Percentiles rank a stretch among this genome's conserved stretches.
These are phyloP conservation scores for Bauhinia variegata DNA, from an alignment of 306 rosid species.

Conservation along the genomic window DNA sequence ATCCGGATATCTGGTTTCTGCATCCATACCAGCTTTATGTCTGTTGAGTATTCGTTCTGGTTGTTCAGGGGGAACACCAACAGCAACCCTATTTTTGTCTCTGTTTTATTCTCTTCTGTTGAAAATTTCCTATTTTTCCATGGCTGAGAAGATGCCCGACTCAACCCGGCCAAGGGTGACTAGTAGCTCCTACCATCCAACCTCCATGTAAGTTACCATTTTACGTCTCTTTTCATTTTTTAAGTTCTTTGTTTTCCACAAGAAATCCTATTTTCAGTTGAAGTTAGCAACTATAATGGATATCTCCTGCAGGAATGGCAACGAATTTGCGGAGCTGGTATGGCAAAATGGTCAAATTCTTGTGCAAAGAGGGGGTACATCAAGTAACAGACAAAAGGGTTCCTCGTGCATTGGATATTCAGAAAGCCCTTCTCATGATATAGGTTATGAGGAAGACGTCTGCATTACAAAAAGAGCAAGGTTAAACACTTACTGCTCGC, in stretches of 20 bases:
- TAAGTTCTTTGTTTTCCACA: not conserved
- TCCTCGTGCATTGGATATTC: conserved; percentile 18
- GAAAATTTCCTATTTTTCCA: conserved; percentile 18
- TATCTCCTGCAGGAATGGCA: conserved; percentile 38
- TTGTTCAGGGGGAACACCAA: not conserved
- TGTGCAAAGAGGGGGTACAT: conserved; percentile 31
- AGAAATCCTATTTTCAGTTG: not conserved
- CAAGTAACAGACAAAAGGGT: conserved; percentile 19
- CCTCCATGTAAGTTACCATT: conserved; percentile 40
- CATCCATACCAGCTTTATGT: not conserved
- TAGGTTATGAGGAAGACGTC: conserved; percentile 8
- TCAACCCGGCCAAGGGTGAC: conserved; percentile 32
- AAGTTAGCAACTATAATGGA: not conserved
- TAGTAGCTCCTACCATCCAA: conserved; percentile 20
- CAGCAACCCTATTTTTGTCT: not conserved
- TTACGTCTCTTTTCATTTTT: not conserved
- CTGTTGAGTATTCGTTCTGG: too few species aligned
- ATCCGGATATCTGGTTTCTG: conserved; percentile 4
- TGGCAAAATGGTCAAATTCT: conserved; percentile 46
- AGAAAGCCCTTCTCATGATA: conserved; percentile 19
- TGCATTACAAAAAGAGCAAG: conserved; percentile 34
- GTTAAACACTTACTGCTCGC: conserved; percentile 21
- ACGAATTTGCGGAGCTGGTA: conserved; percentile 46
- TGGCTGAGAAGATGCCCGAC: conserved; percentile 32
- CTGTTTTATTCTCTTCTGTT: too few species aligned